Evolutionary conservation across 2,329 filamentous ascomycete genomes (phyloP), one percentile per base, ranked within the genome.

Genomic region (Nectriaceae sp.): DNA sequence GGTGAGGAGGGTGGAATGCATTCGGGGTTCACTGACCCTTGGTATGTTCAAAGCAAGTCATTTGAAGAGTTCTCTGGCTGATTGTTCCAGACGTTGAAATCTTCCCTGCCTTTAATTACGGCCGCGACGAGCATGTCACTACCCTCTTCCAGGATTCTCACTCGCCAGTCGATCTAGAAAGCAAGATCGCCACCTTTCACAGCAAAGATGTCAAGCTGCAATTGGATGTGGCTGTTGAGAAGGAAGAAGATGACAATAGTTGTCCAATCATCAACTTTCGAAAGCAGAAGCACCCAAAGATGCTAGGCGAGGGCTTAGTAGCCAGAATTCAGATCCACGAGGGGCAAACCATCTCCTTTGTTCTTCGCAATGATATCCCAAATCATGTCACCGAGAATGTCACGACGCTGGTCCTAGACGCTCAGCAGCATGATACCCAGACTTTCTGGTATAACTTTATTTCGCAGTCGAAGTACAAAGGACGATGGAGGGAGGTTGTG

Each of bases 381-480:
- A 70, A 81, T 19, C 79, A 87, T 57, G 73, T 81, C 29, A 83
- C 82, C 1, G 69, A 75, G 24, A 68, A 77, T 44, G 82, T 88
- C 53, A 83, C 83, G 4, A 80, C 76, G 1, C 63, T 74, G 0
- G 71, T 85, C 26, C 66, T 90, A 11, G 76, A 86, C 61, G 67
- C 67, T 4, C 75, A 88, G 58, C 87, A 90, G 64, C 79, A 85
- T 53, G 82, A 84, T 53, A 91, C 87, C 0, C 85, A 87, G 60
- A 75, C 73, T 8, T 92, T 80, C 65, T 91, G 88, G 88, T 84
- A 78, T 56, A 82, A 83, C 57, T 92, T 87, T 83, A 87, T 90
- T 45, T 76, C 78, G 5, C 82, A 85, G 63, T 86, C 82, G 65
- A 83, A 77, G 55, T 91, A 90, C 66, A 83, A 81, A 49, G 88